Conservation (phyloP, 768 basidiomycete species). For the Boletus rufocinnamomeus region DNA sequence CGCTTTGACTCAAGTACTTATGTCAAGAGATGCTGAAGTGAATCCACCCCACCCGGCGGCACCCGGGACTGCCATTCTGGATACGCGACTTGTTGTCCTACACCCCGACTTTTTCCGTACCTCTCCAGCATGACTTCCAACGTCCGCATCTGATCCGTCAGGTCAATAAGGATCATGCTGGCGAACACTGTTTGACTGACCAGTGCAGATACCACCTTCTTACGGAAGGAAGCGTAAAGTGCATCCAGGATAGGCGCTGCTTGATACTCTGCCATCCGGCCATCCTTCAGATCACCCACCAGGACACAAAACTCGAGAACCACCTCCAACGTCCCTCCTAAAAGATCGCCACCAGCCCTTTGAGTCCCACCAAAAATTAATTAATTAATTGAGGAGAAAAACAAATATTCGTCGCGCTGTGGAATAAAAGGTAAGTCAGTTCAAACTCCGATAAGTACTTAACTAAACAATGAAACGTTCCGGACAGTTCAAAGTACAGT, state of each 20-base stretch:
- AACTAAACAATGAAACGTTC: too few species aligned
- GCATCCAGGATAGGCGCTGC: constrained; percentile 59
- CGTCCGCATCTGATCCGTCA: constrained; percentile 49
- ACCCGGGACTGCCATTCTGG: constrained; percentile 34
- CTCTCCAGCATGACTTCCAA: constrained; percentile 61
- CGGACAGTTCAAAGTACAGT: too few species aligned
- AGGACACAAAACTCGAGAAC: constrained; percentile 69
- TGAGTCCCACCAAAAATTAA: too few species aligned
- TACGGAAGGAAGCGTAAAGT: constrained; percentile 53
- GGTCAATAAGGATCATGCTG: background rate
- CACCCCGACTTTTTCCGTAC: constrained; percentile 26
- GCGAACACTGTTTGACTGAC: constrained; percentile 42
- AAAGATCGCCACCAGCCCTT: constrained; percentile 60
- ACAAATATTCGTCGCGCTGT: too few species aligned
- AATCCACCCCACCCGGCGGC: constrained; percentile 53
- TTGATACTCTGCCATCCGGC: constrained; percentile 60
- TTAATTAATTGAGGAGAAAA: too few species aligned
- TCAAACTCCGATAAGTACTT: too few species aligned
- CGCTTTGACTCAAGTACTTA: constrained; percentile 53
- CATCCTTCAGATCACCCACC: constrained; percentile 58
- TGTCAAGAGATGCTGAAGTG: constrained; percentile 55
- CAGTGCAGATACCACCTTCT: constrained; percentile 56
- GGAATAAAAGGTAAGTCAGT: too few species aligned
- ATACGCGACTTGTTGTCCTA: constrained; percentile 27
- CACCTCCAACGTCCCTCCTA: constrained; percentile 62